Base-by-base conservation (phyloP, 179 eudicot genomes). In the Carnegiea gigantea region DNA sequence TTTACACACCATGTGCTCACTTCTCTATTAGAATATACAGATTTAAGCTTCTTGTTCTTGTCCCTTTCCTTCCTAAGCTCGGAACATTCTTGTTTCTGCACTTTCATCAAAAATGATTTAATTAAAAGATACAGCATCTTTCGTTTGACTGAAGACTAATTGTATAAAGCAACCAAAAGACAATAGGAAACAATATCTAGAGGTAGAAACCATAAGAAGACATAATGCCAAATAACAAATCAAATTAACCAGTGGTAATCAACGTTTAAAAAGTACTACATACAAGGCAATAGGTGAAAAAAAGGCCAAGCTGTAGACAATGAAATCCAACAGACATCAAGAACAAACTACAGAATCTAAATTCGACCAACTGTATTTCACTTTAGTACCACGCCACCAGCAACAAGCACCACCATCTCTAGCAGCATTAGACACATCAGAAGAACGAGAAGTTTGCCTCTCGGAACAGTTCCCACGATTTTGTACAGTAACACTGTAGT, bases 71-170 rank as follows among this genome's bases (percentile, higher is more conserved):
- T 90, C 83, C 83, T 92, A 77, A 94, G 91, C 81, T 84, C 88
- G 20, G 77, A 84, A 77, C 95, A 89, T 80, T 91, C 93, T 74
- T 89, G 86, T 84, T 92, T 91, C 98, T 92, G 86, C 79, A 84
- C 40, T 81, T 57, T 53, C 77, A 75, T 21, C 13, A 40, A 70
- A 51, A 67, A 74, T 76, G 33, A 67, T n/a, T 38, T 51, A 57
- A 57, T 57, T 49, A 33, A 43, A 2, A 72, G 51, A 26, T 49
- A 40, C 17, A 13, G 28, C 75, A 62, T 57, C 68, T 62, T 15
- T 57, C 57, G 13, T 59, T 73, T 20, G 44, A 36, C 26, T 23
- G 60, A 24, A 14, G 23, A 38, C 15, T 12, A 26, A 26, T 11
- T 14, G 26, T 67, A 36, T 67, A 9, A 30, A 1, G 33, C 18